These are phyloP conservation scores for Xylariaceae sp. DNA, from an alignment of 2,329 filamentous ascomycete genomes.

Conservation along the genomic window DNA sequence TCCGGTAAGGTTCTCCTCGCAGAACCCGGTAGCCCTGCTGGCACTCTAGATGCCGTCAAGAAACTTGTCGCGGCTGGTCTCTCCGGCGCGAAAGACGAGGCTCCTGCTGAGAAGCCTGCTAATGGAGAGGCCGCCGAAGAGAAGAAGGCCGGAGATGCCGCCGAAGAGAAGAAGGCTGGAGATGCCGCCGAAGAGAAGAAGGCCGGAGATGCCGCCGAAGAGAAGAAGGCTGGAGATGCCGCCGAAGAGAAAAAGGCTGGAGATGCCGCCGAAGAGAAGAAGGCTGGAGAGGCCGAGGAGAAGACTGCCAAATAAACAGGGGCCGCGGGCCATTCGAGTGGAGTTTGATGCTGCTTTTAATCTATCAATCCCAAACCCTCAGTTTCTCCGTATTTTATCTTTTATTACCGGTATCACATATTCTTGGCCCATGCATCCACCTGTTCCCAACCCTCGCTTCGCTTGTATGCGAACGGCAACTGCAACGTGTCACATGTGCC, in stretches of 20 bases:
- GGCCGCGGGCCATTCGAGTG: background rate
- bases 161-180: conserved; percentile 35
- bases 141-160: conserved; percentile 39
- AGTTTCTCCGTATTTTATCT: background rate
- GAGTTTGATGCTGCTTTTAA: conserved; percentile 15
- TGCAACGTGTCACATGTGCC: conserved; percentile 8
- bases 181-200: conserved; percentile 29
- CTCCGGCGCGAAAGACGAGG: conserved; percentile 24
- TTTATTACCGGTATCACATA: conserved; percentile 8
- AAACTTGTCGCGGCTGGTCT: conserved; percentile 54
- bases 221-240: too few relatives aligned
- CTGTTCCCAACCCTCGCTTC: conserved; percentile 1
- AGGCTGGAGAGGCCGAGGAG: conserved; percentile 39
- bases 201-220: too few relatives aligned
- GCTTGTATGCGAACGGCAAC: conserved; percentile 3
- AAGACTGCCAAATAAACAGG: conserved; percentile 15
- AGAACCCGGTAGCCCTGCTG: conserved; percentile 69
- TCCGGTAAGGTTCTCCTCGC: conserved; percentile 71
- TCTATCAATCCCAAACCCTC: background rate
- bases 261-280: too few relatives aligned
- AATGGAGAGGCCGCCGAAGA: conserved; percentile 32
- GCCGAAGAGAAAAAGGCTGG: too few relatives aligned
- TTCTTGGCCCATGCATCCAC: conserved; percentile 3
- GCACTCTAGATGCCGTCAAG: conserved; percentile 71
- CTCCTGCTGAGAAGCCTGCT: conserved; percentile 21